Percentiles rank a stretch among this genome's conserved stretches.
phyloP scores from a whole-genome alignment of 1,139 yeast species.

The Kodamaea plutei region DNA sequence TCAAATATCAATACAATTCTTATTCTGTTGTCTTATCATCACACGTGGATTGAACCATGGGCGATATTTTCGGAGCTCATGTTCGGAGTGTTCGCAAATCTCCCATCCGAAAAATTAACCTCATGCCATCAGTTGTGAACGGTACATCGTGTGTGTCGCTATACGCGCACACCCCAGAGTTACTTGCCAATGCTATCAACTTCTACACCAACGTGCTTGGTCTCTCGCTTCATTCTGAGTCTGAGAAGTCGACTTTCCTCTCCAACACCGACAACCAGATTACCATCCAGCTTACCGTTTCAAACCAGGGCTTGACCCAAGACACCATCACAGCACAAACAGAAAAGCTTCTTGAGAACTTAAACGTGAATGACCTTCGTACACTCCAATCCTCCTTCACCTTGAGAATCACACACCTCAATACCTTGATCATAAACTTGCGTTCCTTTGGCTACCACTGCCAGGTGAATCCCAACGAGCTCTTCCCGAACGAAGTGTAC shows the following conservation, averaged over 20 bases:
- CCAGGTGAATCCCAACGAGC: constrained; percentile 55
- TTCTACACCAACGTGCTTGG: constrained; percentile 49
- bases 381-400: constrained; percentile 40
- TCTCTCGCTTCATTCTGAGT: constrained; percentile 29
- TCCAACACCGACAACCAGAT: constrained; percentile 29
- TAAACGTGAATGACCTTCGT: constrained; percentile 46
- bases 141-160: constrained; percentile 48
- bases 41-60: too few relatives aligned
- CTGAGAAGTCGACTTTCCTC: constrained; percentile 25
- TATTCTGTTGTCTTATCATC: too few relatives aligned
- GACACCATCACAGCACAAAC: constrained; percentile 24
- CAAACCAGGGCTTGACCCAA: constrained; percentile 21
- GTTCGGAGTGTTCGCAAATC: too few relatives aligned
- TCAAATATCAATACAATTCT: too few relatives aligned
- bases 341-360: constrained; percentile 21
- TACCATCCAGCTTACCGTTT: constrained; percentile 25
- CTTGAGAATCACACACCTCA: constrained; percentile 33
- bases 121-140: constrained; percentile 37
- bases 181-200: constrained; percentile 33
- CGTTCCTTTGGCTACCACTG: constrained; percentile 22
- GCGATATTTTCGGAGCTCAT: too few relatives aligned
- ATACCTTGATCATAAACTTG: constrained; percentile 31
- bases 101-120: constrained; percentile 11
- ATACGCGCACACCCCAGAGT: constrained; percentile 34
- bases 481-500: constrained; percentile 65